Evolutionary conservation across 164 flowering plant genomes (phyloP).

Genomic region (Saururus chinensis): DNA sequence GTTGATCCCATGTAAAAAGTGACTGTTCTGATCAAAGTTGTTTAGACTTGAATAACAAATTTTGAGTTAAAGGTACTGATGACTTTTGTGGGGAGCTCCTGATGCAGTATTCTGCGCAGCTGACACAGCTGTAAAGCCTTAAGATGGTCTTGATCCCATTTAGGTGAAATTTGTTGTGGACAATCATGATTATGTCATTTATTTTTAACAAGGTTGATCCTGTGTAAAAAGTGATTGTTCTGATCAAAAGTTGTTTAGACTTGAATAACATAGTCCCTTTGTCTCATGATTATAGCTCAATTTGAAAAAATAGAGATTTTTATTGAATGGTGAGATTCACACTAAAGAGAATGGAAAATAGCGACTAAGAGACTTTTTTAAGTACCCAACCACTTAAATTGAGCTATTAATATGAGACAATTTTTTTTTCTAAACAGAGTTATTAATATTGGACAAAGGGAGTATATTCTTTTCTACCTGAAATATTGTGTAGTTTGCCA

Average conservation of each 20-base stretch:
- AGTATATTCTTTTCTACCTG: conserved; percentile 2
- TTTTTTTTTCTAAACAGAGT: too few species aligned
- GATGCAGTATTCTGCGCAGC: conserved; percentile 99
- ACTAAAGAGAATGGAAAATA: too few species aligned
- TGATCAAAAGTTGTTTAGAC: neutral
- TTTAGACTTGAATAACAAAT: neutral
- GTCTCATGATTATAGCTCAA: too few species aligned
- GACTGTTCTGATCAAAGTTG: conserved; percentile 7
- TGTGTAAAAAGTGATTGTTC: conserved; percentile 72
- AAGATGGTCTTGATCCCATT: conserved; percentile 84
- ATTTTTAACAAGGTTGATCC: conserved; percentile 86
- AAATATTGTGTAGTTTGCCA: neutral
- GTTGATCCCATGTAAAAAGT: conserved; percentile 91
- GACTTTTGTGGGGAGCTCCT: conserved; percentile 57
- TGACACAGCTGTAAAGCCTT: conserved; percentile 80
- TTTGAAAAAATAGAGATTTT: too few species aligned
- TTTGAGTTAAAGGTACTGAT: too few species aligned
- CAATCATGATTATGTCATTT: conserved; percentile 83
- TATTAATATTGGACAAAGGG: too few species aligned
- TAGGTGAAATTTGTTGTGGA: conserved; percentile 89
- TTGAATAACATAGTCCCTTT: neutral
- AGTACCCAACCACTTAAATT: too few species aligned
- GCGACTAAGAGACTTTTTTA: too few species aligned
- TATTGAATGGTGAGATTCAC: too few species aligned
- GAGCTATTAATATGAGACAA: too few species aligned